phyloP scores from a whole-genome alignment of 768 basidiomycete species.

The Macrolepiota dolichaula region DNA sequence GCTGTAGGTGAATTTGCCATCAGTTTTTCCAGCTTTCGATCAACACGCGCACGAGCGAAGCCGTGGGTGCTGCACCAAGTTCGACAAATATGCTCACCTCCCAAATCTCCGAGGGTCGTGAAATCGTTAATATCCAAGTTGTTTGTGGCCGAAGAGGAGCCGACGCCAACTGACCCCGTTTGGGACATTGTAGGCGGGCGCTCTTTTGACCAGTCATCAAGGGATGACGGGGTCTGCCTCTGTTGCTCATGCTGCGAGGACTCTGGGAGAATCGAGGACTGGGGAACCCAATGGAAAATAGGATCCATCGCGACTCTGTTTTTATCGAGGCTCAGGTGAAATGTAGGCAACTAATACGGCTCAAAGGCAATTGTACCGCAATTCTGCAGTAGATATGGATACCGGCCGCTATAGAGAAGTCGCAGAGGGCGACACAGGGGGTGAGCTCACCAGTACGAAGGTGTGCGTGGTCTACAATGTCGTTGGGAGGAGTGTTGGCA shows the following conservation, averaged over 20 bases:
- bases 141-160: conserved; percentile 20
- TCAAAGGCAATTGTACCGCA: conserved; percentile 21
- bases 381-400: conserved; percentile 18
- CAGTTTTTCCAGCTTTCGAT: conserved; percentile 1
- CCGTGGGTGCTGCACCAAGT: neutral
- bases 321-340: conserved; percentile 27
- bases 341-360: conserved; percentile 27
- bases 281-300: conserved; percentile 44
- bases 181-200: conserved; percentile 24
- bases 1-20: conserved; percentile 17
- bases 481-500: conserved; percentile 16
- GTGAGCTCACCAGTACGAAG: conserved; percentile 20
- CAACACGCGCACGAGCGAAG: conserved; percentile 2
- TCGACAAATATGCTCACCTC: conserved; percentile 29
- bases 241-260: conserved; percentile 27
- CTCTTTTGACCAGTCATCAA: conserved; percentile 46
- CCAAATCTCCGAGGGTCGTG: conserved; percentile 34
- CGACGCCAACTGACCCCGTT: conserved; percentile 18
- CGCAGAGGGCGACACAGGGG: conserved; percentile 22
- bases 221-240: conserved; percentile 21
- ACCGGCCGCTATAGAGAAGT: conserved; percentile 22
- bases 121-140: conserved; percentile 42
- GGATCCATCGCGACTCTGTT: conserved; percentile 37
- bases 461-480: conserved; percentile 24
- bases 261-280: conserved; percentile 31